phyloP scores from a whole-genome alignment of 1,139 yeast genomes.

The Pichia sp. region DNA sequence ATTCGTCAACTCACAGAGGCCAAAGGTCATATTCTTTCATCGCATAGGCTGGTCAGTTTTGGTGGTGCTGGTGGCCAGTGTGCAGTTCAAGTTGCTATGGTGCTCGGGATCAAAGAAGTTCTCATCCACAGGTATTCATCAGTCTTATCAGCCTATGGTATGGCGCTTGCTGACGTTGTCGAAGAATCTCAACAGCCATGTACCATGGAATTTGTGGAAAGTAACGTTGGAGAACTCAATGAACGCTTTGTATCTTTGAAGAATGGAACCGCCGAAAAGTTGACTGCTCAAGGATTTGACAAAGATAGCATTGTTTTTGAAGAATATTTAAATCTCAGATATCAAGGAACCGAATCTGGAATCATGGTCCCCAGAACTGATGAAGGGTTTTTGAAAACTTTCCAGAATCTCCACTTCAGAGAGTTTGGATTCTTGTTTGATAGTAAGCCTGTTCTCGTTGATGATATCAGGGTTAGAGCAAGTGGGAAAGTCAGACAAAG shows the following conservation, averaged over 20 bases:
- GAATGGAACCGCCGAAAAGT: constrained; percentile 29
- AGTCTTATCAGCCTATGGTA: constrained; percentile 50
- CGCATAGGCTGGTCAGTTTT: constrained; percentile 44
- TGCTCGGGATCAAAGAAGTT: constrained; percentile 39
- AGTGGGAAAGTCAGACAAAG: constrained; percentile 39
- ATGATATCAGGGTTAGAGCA: constrained; percentile 72
- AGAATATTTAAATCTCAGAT: constrained; percentile 67
- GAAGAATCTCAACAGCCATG: constrained; percentile 63
- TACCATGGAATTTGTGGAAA: constrained; percentile 29
- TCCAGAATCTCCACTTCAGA: constrained; percentile 40
- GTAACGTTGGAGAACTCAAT: constrained; percentile 26
- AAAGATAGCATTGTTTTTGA: constrained; percentile 35
- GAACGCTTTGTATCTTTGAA: constrained; percentile 32
- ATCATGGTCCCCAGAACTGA: constrained; percentile 48
- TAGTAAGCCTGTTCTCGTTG: constrained; percentile 55
- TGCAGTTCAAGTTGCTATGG: constrained; percentile 44
- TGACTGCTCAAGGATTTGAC: constrained; percentile 41
- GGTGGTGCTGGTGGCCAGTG: constrained; percentile 59
- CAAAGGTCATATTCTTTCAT: constrained; percentile 39
- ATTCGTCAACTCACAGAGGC: constrained; percentile 50
- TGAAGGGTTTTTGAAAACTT: constrained; percentile 19
- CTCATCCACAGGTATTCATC: constrained; percentile 48
- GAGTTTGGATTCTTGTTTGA: constrained; percentile 69
- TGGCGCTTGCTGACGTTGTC: constrained; percentile 48
- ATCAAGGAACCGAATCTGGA: constrained; percentile 82